Base-by-base conservation (phyloP, 352 stramenopile genomes). In the Globisporangium echinulatum region DNA sequence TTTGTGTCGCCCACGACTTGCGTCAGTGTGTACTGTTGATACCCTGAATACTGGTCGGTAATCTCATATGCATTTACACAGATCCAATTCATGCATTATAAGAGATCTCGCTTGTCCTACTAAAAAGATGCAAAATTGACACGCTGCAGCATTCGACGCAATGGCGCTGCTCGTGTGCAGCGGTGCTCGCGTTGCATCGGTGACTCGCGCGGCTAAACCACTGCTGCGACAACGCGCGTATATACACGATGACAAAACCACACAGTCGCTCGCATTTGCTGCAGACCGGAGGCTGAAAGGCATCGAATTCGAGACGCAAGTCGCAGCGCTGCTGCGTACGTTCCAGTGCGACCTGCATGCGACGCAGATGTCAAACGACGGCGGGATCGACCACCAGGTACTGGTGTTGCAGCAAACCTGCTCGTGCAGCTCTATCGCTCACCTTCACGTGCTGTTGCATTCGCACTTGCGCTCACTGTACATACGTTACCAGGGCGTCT, bases 351-450 rank as follows among this genome's bases (percentile, higher is more conserved):
- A 70, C 17, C 62, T 93, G 47, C 59, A 56, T 11, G 60, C 81
- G 7, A 93, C 83, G 37, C 79, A 88, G 52, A 59, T 77, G 61
- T 90, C 83, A 5, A 74, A 67, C 59, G 83, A 93, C 54, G 81
- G 83, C 25, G 83, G 83, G 1, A 84, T 93, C 56, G 83, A 93
- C 52, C 83, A 93, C 60, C 68, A 74, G 56, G 75, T 78, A 25
- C 46, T 8, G 7, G 10, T 15, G 4, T 62, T 9, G 39, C 3
- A 33, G 25, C 25, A 3, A 33, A 33, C 25, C 25, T 3, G 25
- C 25, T 33, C 25, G 25, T 33, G 25, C 25, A 33, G 2, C 14
- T 51, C 7, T 36, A 5, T 3, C 38, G 15, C 6, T 62, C 38
- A 5, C 15, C n/a, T 47, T 52, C 13, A 17, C 7, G 52, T 38